Base-by-base conservation (phyloP, 1,284 basidiomycete genomes). In the Ganoderma boninense region DNA sequence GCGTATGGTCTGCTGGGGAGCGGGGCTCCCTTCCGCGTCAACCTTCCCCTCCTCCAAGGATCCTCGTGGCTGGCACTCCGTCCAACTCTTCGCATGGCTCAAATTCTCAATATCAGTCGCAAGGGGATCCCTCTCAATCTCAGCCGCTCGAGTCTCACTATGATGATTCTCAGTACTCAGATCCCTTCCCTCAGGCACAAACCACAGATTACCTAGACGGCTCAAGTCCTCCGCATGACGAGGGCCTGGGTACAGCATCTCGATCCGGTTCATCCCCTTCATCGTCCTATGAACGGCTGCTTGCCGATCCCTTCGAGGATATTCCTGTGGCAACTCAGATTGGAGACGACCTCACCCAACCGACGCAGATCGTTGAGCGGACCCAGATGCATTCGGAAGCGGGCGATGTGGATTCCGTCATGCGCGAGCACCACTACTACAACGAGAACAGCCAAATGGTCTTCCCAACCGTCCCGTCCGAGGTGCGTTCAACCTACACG, bases 31-130 rank as follows among this genome's bases (percentile, higher is more conserved):
- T 35, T 14, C n/a, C 44, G 23, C 59, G 61, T 40, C 23, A 56
- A 35, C 56, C 64, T 35, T 52, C 73, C 11, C 57, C 61, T 44
- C 32, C 63, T 32, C 72, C 65, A 44, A 67, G 68, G 52, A 60
- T 76, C 2, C 70, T 75, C 8, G 73, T 76, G 0, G 73, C 69
- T 13, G 68, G 69, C 20, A 77, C 76, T 1, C 75, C 76, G 0
- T 75, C 75, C 14, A 66, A 69, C 43, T 73, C 75, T 11, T 71
- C 69, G 1, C 67, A 49, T 18, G 69, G 64, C 56, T 70, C 73
- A 4, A 64, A 70, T 32, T 68, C 68, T 2, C 68, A 63, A 54
- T 56, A 26, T 4, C 71, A 61, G 42, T 43, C 56, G 23, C 43
- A 65, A 29, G 59, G 42, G 4, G 29, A n/a, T 2, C 44, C 11